Base-by-base conservation (phyloP, 306 rosid species). In the Citrullus colocynthis region DNA sequence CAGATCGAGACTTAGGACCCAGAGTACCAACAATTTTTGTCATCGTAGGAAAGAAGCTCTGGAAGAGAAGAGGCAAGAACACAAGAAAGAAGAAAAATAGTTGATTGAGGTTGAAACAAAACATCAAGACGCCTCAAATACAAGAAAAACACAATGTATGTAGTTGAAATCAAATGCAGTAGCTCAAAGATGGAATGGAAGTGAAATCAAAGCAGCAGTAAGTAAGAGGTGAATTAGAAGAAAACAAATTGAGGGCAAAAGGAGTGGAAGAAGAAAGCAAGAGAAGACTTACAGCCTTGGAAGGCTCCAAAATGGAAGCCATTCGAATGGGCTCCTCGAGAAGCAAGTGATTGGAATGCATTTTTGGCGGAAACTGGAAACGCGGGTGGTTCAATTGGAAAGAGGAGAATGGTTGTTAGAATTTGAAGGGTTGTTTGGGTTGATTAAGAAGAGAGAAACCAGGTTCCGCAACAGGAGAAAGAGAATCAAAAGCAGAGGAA, bases 11-110 rank as follows among this genome's bases (percentile, higher is more conserved):
- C 76, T 88, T 90, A 10, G 99, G 96, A 2, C 97, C 99, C 20
- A 95, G 83, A 15, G 99, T 95, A 10, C 99, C 99, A 54, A 95
- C 97, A 77, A 95, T 92, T 83, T 92, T 95, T 65, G 98, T 94
- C 97, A 94, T 86, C 65, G 96, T 90, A 10, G 98, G 87, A 37
- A 94, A 94, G 83, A 85, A 89, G 9, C 80, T 85, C 98, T 94
- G 89, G 44, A 61, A 42, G 4, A 74, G 15, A 74, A 13, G 16
- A 42, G 48, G 6, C 5, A 36, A 36, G 5, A 36, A 36, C 6
- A 36, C 6, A 36, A 36, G 5, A 36, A 36, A 36, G 28, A 5
- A 36, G 39, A 36, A 36, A 36, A 36, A 36, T 6, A 36, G 39
- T 36, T 36, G 37, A 34, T 2, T 34, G 37, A 34, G 37, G 4